A percentile compares a stretch with the other conserved stretches of the same genome.
phyloP scores from a whole-genome alignment of 2,329 filamentous ascomycete genomes.

The Hymenotorrendiella dingleyae region DNA sequence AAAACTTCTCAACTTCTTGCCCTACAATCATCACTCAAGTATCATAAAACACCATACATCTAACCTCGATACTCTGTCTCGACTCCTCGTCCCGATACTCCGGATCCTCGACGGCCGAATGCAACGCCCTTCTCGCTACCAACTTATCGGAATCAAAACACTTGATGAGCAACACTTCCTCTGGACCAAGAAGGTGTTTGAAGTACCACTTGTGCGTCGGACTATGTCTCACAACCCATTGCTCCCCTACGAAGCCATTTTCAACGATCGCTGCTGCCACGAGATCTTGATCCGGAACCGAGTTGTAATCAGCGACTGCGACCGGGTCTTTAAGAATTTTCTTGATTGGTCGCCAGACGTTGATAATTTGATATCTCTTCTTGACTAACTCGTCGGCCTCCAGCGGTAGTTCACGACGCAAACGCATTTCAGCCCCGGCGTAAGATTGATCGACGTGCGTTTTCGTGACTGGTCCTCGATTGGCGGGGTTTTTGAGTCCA shows the following conservation, averaged over 20 bases:
- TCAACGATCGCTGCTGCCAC: constrained; percentile 70
- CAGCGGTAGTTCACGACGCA: constrained; percentile 55
- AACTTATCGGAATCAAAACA: constrained; percentile 58
- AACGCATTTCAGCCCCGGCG: constrained; percentile 57
- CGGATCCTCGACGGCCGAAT: constrained; percentile 74
- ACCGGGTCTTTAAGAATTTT: constrained; percentile 51
- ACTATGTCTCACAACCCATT: constrained; percentile 60
- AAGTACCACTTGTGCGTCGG: constrained; percentile 69
- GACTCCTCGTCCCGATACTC: constrained; percentile 61
- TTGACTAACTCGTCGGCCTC: constrained; percentile 60
- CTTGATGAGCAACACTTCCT: constrained; percentile 70
- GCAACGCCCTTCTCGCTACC: constrained; percentile 34
- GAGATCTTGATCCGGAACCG: constrained; percentile 55
- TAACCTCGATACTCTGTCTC: constrained; percentile 81
- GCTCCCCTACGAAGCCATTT: constrained; percentile 64
- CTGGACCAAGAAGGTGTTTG: constrained; percentile 52
- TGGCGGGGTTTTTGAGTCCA: constrained; percentile 1
- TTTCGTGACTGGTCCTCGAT: constrained; percentile 58
- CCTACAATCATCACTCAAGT: background rate
- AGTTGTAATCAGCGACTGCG: constrained; percentile 48
- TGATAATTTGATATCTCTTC: constrained; percentile 72
- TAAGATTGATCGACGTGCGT: constrained; percentile 80
- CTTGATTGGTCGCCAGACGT: constrained; percentile 63
- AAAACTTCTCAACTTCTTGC: background rate
- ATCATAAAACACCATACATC: constrained; percentile 63